Conservation (phyloP, 805 yeast genomes). For the Candida nanaspora region DNA sequence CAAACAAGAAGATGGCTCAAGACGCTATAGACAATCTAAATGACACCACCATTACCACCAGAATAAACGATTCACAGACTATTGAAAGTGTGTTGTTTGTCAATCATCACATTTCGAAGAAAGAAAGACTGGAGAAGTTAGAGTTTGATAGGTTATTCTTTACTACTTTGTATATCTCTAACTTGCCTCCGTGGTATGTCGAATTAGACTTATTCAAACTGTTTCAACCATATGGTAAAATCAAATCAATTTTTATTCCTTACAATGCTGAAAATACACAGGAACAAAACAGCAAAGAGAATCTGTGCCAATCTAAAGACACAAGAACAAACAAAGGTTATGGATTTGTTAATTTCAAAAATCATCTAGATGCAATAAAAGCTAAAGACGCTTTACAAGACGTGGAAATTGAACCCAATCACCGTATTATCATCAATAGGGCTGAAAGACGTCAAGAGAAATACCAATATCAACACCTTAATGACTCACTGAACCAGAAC, state of each 20-base stretch:
- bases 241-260: slow-evolving; percentile 51
- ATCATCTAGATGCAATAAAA: slow-evolving; percentile 40
- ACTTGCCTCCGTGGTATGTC: slow-evolving; percentile 33
- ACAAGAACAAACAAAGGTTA: slow-evolving; percentile 32
- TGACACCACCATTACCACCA: slow-evolving; percentile 12
- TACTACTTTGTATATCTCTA: slow-evolving; percentile 47
- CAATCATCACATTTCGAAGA: slow-evolving; percentile 58
- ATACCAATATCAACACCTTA: slow-evolving; percentile 17
- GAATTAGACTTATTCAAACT: slow-evolving; percentile 32
- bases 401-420: slow-evolving; percentile 26
- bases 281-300: background rate
- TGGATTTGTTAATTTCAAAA: slow-evolving; percentile 46
- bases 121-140: slow-evolving; percentile 46
- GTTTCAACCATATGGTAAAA: slow-evolving; percentile 39
- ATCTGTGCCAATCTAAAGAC: too few species aligned
- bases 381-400: slow-evolving; percentile 44
- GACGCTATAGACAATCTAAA: slow-evolving; percentile 43
- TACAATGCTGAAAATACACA: slow-evolving; percentile 25
- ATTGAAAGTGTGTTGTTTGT: slow-evolving; percentile 36
- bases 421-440: slow-evolving; percentile 29
- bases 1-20: slow-evolving; percentile 50
- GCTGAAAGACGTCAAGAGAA: slow-evolving; percentile 34
- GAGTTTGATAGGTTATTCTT: slow-evolving; percentile 40
- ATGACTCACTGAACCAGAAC: slow-evolving; percentile 2
- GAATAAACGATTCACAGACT: background rate